A percentile compares a stretch with the other conserved stretches of the same genome.
Conservation (phyloP, 2,329 filamentous ascomycete genomes). For the Periconia macrospinosa region DNA sequence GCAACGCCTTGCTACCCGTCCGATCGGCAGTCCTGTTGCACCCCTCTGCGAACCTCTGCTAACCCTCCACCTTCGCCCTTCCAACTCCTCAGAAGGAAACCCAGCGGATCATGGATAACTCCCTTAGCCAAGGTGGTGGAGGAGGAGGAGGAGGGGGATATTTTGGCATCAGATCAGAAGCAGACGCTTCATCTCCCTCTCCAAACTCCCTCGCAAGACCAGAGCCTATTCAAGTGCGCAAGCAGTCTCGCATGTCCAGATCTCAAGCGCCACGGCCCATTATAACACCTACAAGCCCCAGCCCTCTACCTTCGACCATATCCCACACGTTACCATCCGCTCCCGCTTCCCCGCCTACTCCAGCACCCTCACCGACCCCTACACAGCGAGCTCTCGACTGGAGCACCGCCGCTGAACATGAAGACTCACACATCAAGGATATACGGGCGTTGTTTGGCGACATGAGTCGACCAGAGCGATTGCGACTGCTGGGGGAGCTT, state of each 20-base stretch:
- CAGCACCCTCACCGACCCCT: constrained; percentile 66
- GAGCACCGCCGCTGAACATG: constrained; percentile 76
- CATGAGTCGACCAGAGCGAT: constrained; percentile 73
- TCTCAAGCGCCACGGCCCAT: constrained; percentile 49
- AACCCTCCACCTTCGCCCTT: background rate
- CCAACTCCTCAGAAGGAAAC: background rate
- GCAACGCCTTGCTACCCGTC: background rate
- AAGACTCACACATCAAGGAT: constrained; percentile 80
- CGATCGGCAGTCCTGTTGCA: background rate
- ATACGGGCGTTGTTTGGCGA: constrained; percentile 79
- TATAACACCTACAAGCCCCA: constrained; percentile 55
- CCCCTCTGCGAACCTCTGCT: background rate
- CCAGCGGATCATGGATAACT: background rate
- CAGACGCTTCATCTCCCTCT: background rate
- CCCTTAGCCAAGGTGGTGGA: background rate
- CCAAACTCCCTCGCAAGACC: background rate
- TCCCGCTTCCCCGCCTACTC: constrained; percentile 68
- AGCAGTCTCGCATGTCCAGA: constrained; percentile 45
- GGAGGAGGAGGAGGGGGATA: background rate
- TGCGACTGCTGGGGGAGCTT: constrained; percentile 81
- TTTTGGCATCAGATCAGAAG: background rate
- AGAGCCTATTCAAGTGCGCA: constrained; percentile 31
- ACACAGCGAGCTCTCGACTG: constrained; percentile 69
- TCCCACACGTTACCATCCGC: constrained; percentile 66
- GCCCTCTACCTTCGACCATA: constrained; percentile 46